Base-by-base conservation (phyloP, 78 protist genomes). In the Dictyostelium intermedium region DNA sequence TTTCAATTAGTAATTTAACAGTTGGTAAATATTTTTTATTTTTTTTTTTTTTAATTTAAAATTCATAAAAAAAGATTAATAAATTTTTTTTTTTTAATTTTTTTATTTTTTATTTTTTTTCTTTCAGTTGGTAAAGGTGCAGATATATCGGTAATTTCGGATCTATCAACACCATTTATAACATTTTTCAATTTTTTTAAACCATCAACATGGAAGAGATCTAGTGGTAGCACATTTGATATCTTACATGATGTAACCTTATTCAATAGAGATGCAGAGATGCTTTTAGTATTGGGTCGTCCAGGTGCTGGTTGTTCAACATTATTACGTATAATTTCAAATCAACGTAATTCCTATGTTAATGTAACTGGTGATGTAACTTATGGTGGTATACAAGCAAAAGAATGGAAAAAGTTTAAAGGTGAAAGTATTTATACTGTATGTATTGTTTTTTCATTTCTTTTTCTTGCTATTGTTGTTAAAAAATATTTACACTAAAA, bases 231-330 rank as follows among this genome's bases (percentile, higher is more conserved):
- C 3, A 83, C 89, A 56, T 91, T 91, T 63, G 83, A 91, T 84
- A 91, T 91, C 37, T 78, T 91, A 63, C 82, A 91, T 78, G 84
- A 91, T 73, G 34, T 92, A 1, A 74, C 47, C 30, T 53, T 45
- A 30, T 92, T 77, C 77, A 72, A 84, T 78, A 53, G 43, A 43
- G 96, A 92, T 70, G 96, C 91, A 45, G 79, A 83, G 30, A 87
- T 87, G 93, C 50, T 87, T 18, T 72, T 87, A 53, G 93, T 87
- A 27, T 53, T 87, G 34, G 93, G 95, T 76, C 56, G 95, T 45
- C 95, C 95, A 63, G 95, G 95, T 32, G 63, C 95, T 91, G 95
- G 95, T 32, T 91, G 95, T 43, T 69, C 83, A 20, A 91, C 91
- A 5, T 81, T 91, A 18, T 20, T 91, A 3, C 34, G 93, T 30